phyloP scores from a whole-genome alignment of 164 flowering plant species.

The Stephania cephalantha region DNA sequence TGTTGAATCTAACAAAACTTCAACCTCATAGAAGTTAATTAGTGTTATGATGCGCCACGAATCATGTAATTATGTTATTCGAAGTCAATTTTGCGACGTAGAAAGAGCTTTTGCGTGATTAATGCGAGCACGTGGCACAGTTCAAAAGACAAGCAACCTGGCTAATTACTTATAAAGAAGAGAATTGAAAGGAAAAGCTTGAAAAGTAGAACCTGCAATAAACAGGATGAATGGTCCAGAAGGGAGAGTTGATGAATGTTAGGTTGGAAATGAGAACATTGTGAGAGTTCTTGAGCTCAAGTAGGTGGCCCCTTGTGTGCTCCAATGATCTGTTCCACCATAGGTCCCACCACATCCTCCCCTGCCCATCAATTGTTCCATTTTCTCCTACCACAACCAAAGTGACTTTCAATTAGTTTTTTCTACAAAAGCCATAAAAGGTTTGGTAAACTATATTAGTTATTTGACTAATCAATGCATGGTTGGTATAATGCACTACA shows the following conservation, averaged over 20 bases:
- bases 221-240: constrained; percentile 98
- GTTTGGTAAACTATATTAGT: neutral
- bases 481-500: neutral
- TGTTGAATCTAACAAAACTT: neutral
- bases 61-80: too few relatives aligned
- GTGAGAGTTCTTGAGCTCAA: constrained; percentile 71
- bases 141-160: neutral
- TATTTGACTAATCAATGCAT: neutral
- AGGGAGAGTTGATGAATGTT: constrained; percentile 86
- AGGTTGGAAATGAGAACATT: constrained; percentile 81
- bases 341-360: constrained; percentile 96
- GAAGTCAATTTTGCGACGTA: too few relatives aligned
- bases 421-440: neutral
- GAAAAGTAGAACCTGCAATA: constrained; percentile 66
- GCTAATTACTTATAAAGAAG: neutral
- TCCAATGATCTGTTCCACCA: constrained; percentile 94
- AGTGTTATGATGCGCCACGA: too few relatives aligned
- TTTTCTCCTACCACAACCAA: constrained; percentile 56
- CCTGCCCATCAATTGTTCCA: constrained; percentile 95
- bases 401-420: neutral
- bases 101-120: too few relatives aligned
- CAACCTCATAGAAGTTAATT: neutral
- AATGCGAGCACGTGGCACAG: too few relatives aligned
- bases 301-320: constrained; percentile 92
- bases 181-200: neutral